A percentile compares a stretch with the other conserved stretches of the same genome.
Evolutionary conservation across 352 stramenopile genomes (phyloP).

Genomic region (Globisporangium lucens): DNA sequence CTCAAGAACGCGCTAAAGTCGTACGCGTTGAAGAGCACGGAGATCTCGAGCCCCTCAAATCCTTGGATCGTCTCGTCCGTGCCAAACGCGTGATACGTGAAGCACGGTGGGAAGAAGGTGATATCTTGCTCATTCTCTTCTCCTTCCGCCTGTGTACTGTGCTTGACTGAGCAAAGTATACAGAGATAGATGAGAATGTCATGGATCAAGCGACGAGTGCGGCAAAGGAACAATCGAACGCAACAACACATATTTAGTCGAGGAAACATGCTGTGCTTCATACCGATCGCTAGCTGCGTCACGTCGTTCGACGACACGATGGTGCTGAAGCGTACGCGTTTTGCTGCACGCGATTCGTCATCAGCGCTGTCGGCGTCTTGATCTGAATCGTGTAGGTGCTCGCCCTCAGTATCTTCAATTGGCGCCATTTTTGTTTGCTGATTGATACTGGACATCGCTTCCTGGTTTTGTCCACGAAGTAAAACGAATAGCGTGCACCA

Average conservation of each 20-base stretch:
- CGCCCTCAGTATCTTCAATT: conserved; percentile 17
- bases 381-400: neutral
- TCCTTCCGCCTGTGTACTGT: conserved; percentile 18
- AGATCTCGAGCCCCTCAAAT: conserved; percentile 54
- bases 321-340: conserved; percentile 66
- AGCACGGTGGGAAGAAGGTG: conserved; percentile 57
- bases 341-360: conserved; percentile 22
- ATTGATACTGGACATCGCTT: neutral
- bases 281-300: conserved; percentile 61
- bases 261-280: neutral
- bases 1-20: conserved; percentile 62
- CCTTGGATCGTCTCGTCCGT: conserved; percentile 69
- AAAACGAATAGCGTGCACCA: neutral
- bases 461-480: neutral
- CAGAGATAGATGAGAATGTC: neutral
- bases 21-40: conserved; percentile 57
- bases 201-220: neutral
- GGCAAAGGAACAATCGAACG: neutral
- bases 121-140: conserved; percentile 28
- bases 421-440: conserved; percentile 28
- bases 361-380: conserved; percentile 4
- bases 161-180: conserved; percentile 29
- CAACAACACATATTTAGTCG: neutral
- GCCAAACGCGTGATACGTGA: conserved; percentile 82
- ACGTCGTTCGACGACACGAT: conserved; percentile 43